Evolutionary conservation across 768 basidiomycete species (phyloP), one percentile per base, ranked within the genome.

Genomic region (Rhodocollybia butyracea): DNA sequence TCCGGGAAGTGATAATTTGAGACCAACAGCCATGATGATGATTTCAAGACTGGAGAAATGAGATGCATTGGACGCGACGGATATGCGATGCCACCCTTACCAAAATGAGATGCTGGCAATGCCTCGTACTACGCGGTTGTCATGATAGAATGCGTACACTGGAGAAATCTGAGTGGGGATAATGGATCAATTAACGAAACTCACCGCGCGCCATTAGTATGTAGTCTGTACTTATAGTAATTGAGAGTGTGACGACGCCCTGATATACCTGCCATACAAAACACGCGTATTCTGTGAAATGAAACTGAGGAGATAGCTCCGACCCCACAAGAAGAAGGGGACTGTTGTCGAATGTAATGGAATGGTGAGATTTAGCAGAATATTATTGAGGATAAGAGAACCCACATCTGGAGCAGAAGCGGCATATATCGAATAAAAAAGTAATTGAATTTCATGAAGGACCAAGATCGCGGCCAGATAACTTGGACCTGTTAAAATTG

Each of bases 121-220:
- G 10, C 17, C 12, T 6, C 24, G 38, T 6, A 58, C 29, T 15
- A 17, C 7, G 40, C 26, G 38, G 55, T 27, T 58, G 34, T 36
- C 17, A 38, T 21, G 17, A 26, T 58, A 58, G 29, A 57, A 39
- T 11, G 56, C 56, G 39, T 53, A 21, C n/a, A 57, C 56, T 57
- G 36, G 31, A 34, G 24, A 31, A 31, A 5, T 50, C 11, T 26
- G 27, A 50, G 12, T 31, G 34, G 34, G 8, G 17, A 19, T 10
- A n/a, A 15, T 12, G 15, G 7, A 22, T 38, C 6, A 53, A 53
- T 6, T 6, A 22, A 41, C 8, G 30, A 21, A n/a, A 57, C 61
- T 46, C 51, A 75, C 76, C 66, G 62, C 76, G 66, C 29, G 76
- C 58, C 46, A 76, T 73, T 13, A 78, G 65, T 34, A 78, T 66